A percentile compares a stretch with the other conserved stretches of the same genome.
Conservation (phyloP, 768 basidiomycete genomes). For the Mycena metata region DNA sequence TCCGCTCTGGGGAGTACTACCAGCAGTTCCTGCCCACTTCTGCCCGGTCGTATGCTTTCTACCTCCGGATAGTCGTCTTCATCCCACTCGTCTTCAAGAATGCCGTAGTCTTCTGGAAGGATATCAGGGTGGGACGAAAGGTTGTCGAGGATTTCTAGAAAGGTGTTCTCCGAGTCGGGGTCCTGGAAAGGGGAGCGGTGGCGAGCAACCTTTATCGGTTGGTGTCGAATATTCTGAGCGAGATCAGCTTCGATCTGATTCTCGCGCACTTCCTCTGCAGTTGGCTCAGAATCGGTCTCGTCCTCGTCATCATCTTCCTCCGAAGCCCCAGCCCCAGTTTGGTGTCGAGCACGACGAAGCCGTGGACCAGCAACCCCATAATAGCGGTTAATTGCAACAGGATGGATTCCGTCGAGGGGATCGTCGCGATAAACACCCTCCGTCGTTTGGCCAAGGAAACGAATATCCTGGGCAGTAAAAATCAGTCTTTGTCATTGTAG, state of each 20-base stretch:
- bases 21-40: slow-evolving; percentile 9
- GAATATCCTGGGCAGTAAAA: no score
- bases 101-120: slow-evolving; percentile 8
- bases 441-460: no score
- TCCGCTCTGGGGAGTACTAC: not conserved
- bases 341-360: no score
- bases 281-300: not conserved
- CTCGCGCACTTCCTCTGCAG: slow-evolving; percentile 13
- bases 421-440: no score
- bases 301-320: not conserved
- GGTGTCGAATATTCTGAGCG: slow-evolving; percentile 6
- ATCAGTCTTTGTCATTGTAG: no score
- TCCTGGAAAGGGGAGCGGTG: slow-evolving; percentile 18
- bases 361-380: no score
- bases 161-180: not conserved
- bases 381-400: no score
- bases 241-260: slow-evolving; percentile 14
- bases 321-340: no score
- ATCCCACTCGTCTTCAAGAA: slow-evolving; percentile 16
- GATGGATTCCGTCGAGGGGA: no score
- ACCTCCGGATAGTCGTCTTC: slow-evolving; percentile 14
- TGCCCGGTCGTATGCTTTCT: slow-evolving; percentile 15
- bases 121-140: not conserved
- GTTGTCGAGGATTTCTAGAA: not conserved
- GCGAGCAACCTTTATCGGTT: slow-evolving; percentile 11